Evolutionary conservation across 257 asterid genomes (phyloP).

Genomic region (Buddleja alternifolia): DNA sequence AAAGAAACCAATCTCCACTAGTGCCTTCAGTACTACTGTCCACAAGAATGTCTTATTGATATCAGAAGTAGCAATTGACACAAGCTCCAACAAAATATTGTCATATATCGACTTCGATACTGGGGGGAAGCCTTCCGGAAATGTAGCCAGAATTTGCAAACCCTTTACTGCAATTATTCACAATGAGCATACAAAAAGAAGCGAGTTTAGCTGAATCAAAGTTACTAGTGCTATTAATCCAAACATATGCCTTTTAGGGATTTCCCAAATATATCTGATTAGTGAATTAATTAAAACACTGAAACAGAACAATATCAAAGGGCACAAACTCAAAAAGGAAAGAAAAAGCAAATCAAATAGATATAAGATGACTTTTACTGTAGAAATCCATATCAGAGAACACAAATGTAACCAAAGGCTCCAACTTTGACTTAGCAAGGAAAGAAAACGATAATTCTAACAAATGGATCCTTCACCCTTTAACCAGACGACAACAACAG

Average conservation of each 20-base stretch:
- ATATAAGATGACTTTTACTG: background rate
- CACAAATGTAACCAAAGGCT: background rate
- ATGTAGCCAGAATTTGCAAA: slow-evolving; percentile 77
- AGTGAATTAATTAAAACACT: background rate
- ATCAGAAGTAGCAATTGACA: slow-evolving; percentile 50
- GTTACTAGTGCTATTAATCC: background rate
- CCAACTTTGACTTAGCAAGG: background rate
- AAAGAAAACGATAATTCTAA: background rate
- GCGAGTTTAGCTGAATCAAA: slow-evolving; percentile 24
- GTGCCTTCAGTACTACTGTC: slow-evolving; percentile 65
- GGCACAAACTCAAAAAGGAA: background rate
- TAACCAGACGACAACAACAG: slow-evolving; percentile 20
- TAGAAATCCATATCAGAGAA: background rate
- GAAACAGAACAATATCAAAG: slow-evolving; percentile 5
- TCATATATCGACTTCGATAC: slow-evolving; percentile 59
- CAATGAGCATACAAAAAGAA: slow-evolving; percentile 19
- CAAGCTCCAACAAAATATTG: slow-evolving; percentile 66
- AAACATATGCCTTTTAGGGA: slow-evolving; percentile 9
- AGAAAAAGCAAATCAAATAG: slow-evolving; percentile 16
- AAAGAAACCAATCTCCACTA: slow-evolving; percentile 68
- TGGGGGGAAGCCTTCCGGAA: slow-evolving; percentile 67
- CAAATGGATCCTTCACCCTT: slow-evolving; percentile 7
- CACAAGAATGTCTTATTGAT: slow-evolving; percentile 57
- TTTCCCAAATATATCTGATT: slow-evolving; percentile 12
- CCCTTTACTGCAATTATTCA: slow-evolving; percentile 72